These are phyloP conservation scores for Fonsecaea pugnacius DNA, from an alignment of 2,329 filamentous ascomycete genomes.

Conservation along the genomic window DNA sequence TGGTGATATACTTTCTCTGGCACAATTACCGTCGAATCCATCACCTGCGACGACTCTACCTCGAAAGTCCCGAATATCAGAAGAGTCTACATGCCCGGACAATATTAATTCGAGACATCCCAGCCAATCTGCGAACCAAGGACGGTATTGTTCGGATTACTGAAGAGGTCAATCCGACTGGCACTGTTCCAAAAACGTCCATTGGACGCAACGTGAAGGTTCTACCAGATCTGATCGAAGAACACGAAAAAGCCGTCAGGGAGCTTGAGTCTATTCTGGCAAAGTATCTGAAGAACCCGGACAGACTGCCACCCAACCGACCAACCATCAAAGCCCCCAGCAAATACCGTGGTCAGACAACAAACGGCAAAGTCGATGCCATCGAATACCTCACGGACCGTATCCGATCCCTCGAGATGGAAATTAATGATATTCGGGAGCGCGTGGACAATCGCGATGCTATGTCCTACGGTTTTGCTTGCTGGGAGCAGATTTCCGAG, in stretches of 20 bases:
- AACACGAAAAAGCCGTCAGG: slow-evolving; percentile 80
- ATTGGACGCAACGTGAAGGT: slow-evolving; percentile 92
- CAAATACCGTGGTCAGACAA: slow-evolving; percentile 68
- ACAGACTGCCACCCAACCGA: slow-evolving; percentile 73
- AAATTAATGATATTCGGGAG: slow-evolving; percentile 81
- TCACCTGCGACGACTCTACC: slow-evolving; percentile 74
- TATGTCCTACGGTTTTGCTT: slow-evolving; percentile 91
- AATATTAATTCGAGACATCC: slow-evolving; percentile 78
- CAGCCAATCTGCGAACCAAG: slow-evolving; percentile 74
- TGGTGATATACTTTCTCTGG: slow-evolving; percentile 83
- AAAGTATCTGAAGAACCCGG: slow-evolving; percentile 87
- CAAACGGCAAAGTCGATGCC: slow-evolving; percentile 80
- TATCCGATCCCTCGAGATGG: slow-evolving; percentile 78
- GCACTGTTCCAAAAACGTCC: slow-evolving; percentile 76
- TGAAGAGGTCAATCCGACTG: slow-evolving; percentile 76
- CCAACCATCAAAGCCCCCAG: slow-evolving; percentile 75
- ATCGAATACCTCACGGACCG: slow-evolving; percentile 90
- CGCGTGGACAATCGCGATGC: slow-evolving; percentile 85
- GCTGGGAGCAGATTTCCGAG: slow-evolving; percentile 84
- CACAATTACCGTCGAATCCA: slow-evolving; percentile 80
- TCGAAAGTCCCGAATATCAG: slow-evolving; percentile 85
- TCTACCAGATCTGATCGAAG: slow-evolving; percentile 79
- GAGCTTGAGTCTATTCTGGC: slow-evolving; percentile 82
- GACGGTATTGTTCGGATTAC: slow-evolving; percentile 86
- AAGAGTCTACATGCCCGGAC: slow-evolving; percentile 76